Evolutionary conservation across 2,329 filamentous ascomycete species (phyloP).

Genomic region (Phoma sp.): DNA sequence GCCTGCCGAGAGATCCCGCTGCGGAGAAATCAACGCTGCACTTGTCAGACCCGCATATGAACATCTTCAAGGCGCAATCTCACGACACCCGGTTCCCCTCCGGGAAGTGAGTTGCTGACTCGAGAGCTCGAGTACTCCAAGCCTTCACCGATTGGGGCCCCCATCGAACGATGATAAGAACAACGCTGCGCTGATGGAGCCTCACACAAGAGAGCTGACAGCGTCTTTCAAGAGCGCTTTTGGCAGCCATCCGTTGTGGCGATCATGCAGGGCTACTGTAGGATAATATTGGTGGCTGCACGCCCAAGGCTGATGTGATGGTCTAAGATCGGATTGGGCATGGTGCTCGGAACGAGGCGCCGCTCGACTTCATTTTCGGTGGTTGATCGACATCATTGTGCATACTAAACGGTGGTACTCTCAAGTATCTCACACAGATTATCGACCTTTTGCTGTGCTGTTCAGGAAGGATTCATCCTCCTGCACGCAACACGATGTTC

Average conservation of each 20-base stretch:
- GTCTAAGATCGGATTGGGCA: constrained; percentile 11
- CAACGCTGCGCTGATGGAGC: constrained; percentile 7
- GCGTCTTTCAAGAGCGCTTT: constrained; percentile 28
- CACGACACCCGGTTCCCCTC: constrained; percentile 26
- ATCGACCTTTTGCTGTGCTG: neutral
- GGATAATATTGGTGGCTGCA: constrained; percentile 49
- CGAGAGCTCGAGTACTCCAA: neutral
- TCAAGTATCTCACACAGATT: neutral
- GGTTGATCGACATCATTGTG: constrained; percentile 9
- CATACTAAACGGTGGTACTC: neutral
- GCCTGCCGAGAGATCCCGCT: constrained; percentile 30
- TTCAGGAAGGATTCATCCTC: constrained; percentile 19
- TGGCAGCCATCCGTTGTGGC: constrained; percentile 28
- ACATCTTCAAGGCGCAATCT: constrained; percentile 10
- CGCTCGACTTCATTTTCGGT: neutral
- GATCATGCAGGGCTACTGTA: constrained; percentile 50
- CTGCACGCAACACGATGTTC: constrained; percentile 16
- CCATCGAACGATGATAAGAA: constrained; percentile 25
- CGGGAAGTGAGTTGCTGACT: constrained; percentile 17
- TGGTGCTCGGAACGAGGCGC: constrained; percentile 20
- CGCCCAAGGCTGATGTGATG: constrained; percentile 28
- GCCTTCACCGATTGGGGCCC: constrained; percentile 12
- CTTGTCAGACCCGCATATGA: constrained; percentile 15
- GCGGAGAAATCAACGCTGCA: constrained; percentile 19
- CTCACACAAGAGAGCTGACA: constrained; percentile 31